A percentile compares a stretch with the other conserved stretches of the same genome.
Conservation (phyloP, 176 grass and related monocot species). For the Chloris gayana region DNA sequence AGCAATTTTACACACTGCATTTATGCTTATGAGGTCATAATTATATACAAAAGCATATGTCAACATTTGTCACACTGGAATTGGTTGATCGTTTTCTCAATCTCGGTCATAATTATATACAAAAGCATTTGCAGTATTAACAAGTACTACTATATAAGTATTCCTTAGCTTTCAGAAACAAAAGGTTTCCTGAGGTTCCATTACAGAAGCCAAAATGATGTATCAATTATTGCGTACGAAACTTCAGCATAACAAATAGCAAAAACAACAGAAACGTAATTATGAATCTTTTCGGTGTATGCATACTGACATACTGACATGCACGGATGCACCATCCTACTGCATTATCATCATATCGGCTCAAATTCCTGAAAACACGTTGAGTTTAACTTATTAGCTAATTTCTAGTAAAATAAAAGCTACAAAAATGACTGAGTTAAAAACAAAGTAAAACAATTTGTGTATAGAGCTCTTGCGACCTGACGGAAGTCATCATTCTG, state of each 20-base stretch:
- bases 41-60: too few relatives aligned
- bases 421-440: background rate
- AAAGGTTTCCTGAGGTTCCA: background rate
- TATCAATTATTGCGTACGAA: background rate
- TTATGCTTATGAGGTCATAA: background rate
- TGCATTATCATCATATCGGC: background rate
- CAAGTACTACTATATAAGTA: too few relatives aligned
- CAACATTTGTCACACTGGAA: background rate
- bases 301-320: background rate
- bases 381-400: constrained; percentile 2
- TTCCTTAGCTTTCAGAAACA: background rate
- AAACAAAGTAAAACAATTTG: background rate
- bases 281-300: background rate
- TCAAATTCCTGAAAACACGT: background rate
- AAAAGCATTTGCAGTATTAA: background rate
- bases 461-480: constrained; percentile 31
- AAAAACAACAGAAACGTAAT: background rate
- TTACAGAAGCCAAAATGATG: background rate
- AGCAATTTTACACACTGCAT: constrained; percentile 14
- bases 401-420: background rate
- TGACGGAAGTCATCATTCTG: constrained; percentile 73
- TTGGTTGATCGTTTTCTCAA: constrained; percentile 16
- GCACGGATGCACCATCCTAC: background rate
- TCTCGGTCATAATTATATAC: background rate
- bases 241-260: background rate